A percentile compares a stretch with the other conserved stretches of the same genome.
Evolutionary conservation across 2,329 filamentous ascomycete species (phyloP).

Genomic region (Fusarium haematococcum): DNA sequence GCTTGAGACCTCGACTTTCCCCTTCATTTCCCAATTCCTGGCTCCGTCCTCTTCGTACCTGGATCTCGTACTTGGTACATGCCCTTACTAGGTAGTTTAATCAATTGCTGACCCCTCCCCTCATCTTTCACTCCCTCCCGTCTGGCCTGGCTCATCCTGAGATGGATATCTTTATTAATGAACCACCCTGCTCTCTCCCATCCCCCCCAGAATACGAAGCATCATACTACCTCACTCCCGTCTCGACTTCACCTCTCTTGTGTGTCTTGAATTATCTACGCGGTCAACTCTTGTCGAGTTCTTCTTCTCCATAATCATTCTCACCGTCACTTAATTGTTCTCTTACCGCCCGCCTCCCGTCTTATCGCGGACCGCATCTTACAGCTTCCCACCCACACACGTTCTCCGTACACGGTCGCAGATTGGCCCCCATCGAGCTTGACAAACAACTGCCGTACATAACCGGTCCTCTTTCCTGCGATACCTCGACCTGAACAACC

Average conservation of each 20-base stretch:
- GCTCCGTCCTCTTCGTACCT: slow-evolving; percentile 21
- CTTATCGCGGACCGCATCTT: slow-evolving; percentile 10
- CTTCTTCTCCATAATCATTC: slow-evolving; percentile 4
- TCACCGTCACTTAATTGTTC: background rate
- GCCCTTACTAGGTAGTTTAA: slow-evolving; percentile 26
- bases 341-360: background rate
- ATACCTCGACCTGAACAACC: slow-evolving; percentile 22
- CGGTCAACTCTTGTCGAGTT: slow-evolving; percentile 12
- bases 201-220: slow-evolving; percentile 16
- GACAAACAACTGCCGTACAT: background rate
- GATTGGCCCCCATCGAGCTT: slow-evolving; percentile 28
- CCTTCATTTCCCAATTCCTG: slow-evolving; percentile 38
- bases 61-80: slow-evolving; percentile 38
- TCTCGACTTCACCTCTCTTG: background rate
- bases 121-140: slow-evolving; percentile 5
- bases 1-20: slow-evolving; percentile 23
- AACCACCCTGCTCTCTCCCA: slow-evolving; percentile 31
- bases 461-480: slow-evolving; percentile 5
- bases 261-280: slow-evolving; percentile 30
- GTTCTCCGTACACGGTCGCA: slow-evolving; percentile 32
- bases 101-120: slow-evolving; percentile 43
- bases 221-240: slow-evolving; percentile 30
- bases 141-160: background rate
- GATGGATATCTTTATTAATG: slow-evolving; percentile 37
- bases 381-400: slow-evolving; percentile 37